Evolutionary conservation across 2,329 filamentous ascomycete species (phyloP).

Genomic region (Acarospora socialis): DNA sequence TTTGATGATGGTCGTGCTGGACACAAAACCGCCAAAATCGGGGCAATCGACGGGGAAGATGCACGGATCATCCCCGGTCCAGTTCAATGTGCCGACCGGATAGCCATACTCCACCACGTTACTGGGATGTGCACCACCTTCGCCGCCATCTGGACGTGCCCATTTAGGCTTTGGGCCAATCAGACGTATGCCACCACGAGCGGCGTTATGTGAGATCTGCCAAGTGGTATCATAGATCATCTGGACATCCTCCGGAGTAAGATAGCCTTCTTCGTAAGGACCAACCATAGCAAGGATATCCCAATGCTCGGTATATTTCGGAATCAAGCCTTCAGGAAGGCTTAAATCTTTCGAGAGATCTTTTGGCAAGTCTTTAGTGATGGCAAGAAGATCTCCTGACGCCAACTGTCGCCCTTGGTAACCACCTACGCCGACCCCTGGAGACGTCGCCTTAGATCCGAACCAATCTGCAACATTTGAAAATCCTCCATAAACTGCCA

Average conservation of each 20-base stretch:
- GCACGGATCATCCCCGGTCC: conserved; percentile 47
- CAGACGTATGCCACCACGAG: conserved; percentile 45
- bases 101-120: conserved; percentile 48
- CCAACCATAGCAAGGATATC: conserved; percentile 41
- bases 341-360: conserved; percentile 20
- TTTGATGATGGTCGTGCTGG: conserved; percentile 40
- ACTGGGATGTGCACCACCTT: conserved; percentile 48
- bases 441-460: conserved; percentile 44
- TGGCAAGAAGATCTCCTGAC: conserved; percentile 38
- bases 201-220: conserved; percentile 48
- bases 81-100: conserved; percentile 43
- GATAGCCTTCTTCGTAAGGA: conserved; percentile 41
- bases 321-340: conserved; percentile 33
- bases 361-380: conserved; percentile 27
- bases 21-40: conserved; percentile 47
- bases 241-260: conserved; percentile 37
- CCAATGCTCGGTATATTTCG: conserved; percentile 37
- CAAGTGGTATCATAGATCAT: conserved; percentile 44
- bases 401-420: conserved; percentile 44
- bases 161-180: conserved; percentile 44
- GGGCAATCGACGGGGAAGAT: conserved; percentile 46
- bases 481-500: conserved; percentile 43
- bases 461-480: conserved; percentile 42
- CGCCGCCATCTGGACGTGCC: conserved; percentile 45
- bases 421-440: conserved; percentile 43